A percentile compares a stretch with the other conserved stretches of the same genome.
These are phyloP conservation scores for Adansonia rubrostipa DNA, from an alignment of 441 rosid genomes.

Conservation along the genomic window DNA sequence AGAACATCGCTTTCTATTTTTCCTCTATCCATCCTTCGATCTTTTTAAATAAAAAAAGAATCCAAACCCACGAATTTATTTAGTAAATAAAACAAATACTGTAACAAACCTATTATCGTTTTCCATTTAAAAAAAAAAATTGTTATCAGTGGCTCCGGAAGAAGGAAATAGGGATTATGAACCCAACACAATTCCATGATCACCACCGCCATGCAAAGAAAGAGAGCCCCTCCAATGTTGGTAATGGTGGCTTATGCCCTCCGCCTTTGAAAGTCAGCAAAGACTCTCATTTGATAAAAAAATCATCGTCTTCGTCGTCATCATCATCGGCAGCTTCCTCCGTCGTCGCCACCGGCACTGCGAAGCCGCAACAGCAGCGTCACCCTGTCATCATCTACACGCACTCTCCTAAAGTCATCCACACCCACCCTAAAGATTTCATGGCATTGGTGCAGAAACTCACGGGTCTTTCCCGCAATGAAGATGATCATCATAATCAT, in stretches of 20 bases:
- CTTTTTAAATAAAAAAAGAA: neutral
- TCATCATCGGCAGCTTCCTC: constrained; percentile 38
- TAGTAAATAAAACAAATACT: neutral
- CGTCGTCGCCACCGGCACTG: constrained; percentile 21
- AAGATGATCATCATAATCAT: constrained; percentile 16
- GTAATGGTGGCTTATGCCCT: constrained; percentile 30
- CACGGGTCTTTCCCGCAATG: constrained; percentile 13
- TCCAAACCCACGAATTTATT: neutral
- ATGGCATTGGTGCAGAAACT: constrained; percentile 23
- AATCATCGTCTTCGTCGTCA: constrained; percentile 33
- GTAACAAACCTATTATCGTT: constrained; percentile 3
- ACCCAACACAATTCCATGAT: constrained; percentile 46
- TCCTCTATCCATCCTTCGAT: neutral
- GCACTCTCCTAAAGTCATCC: constrained; percentile 19
- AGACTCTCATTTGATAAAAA: constrained; percentile 62
- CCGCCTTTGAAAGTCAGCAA: constrained; percentile 55
- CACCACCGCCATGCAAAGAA: constrained; percentile 31
- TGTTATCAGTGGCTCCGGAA: neutral
- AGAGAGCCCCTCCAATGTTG: constrained; percentile 8
- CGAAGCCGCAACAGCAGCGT: constrained; percentile 50
- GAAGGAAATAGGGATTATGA: constrained; percentile 36
- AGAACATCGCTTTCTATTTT: neutral
- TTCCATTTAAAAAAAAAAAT: neutral
- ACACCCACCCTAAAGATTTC: constrained; percentile 20
- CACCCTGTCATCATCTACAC: constrained; percentile 72